phyloP scores from a whole-genome alignment of 2,329 filamentous ascomycete species.

The Nigrospora oryzae region DNA sequence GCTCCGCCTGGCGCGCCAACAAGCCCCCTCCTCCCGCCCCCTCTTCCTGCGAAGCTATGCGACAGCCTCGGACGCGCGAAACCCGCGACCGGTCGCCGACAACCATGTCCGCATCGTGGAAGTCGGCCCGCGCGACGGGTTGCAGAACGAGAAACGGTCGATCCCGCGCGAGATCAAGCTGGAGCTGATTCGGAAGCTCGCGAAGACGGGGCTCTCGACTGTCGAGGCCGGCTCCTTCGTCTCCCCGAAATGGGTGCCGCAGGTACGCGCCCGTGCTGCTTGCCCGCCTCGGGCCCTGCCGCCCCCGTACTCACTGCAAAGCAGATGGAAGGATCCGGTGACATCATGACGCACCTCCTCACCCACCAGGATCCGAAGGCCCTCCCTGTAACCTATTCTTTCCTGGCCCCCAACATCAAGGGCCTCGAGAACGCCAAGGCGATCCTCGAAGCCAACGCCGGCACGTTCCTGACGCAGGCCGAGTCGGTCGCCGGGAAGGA shows the following conservation, averaged over 20 bases:
- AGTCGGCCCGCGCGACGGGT: slow-evolving; percentile 60
- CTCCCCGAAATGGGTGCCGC: slow-evolving; percentile 58
- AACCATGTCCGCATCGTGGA: slow-evolving; percentile 45
- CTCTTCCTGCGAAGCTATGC: slow-evolving; percentile 14
- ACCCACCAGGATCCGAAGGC: slow-evolving; percentile 44
- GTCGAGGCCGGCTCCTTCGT: slow-evolving; percentile 64
- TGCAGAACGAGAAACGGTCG: slow-evolving; percentile 57
- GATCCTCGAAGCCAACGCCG: slow-evolving; percentile 43
- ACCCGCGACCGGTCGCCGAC: slow-evolving; percentile 12
- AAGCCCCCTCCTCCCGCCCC: slow-evolving; percentile 7
- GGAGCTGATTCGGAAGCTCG: slow-evolving; percentile 50
- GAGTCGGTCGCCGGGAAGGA: slow-evolving; percentile 27
- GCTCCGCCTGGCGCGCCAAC: slow-evolving; percentile 12
- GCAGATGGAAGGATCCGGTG: slow-evolving; percentile 73
- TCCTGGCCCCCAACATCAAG: slow-evolving; percentile 70
- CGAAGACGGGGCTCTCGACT: slow-evolving; percentile 45
- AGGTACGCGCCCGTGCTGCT: slow-evolving; percentile 33
- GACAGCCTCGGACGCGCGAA: slow-evolving; percentile 19
- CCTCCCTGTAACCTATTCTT: slow-evolving; percentile 62
- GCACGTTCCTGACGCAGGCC: slow-evolving; percentile 42
- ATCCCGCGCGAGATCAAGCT: slow-evolving; percentile 54
- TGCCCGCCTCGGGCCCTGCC: too few species aligned
- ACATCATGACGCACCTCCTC: slow-evolving; percentile 64
- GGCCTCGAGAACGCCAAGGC: slow-evolving; percentile 57
- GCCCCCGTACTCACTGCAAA: neutral